phyloP scores from a whole-genome alignment of 257 asterid genomes.

The Leptodermis oblonga region DNA sequence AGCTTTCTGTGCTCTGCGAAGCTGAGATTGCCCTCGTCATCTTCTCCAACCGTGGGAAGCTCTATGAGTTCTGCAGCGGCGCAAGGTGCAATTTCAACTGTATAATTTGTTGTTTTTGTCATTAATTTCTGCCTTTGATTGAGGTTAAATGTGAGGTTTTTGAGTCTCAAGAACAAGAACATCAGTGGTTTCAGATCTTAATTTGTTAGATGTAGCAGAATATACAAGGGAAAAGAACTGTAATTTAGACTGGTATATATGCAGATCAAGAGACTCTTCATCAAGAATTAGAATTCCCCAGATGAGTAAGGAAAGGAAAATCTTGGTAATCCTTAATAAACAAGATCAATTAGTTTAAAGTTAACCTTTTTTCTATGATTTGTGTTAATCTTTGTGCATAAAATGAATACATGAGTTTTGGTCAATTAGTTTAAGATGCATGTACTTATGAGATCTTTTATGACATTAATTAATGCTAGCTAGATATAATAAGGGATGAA shows the following conservation, averaged over 20 bases:
- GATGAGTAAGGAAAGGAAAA: too few species aligned
- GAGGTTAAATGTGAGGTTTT: background rate
- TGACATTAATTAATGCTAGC: too few species aligned
- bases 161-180: background rate
- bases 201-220: background rate
- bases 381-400: background rate
- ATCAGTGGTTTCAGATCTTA: background rate
- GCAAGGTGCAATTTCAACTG: conserved; percentile 32
- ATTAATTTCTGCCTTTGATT: background rate
- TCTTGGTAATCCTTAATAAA: background rate
- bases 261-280: background rate
- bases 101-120: background rate
- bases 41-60: conserved; percentile 67
- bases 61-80: conserved; percentile 61
- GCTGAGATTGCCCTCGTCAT: conserved; percentile 70
- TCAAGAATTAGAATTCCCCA: background rate
- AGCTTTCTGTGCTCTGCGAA: conserved; percentile 59
- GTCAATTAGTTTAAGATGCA: too few species aligned
- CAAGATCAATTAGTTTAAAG: background rate
- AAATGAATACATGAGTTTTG: too few species aligned
- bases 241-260: background rate
- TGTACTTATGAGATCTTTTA: too few species aligned
- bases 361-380: background rate
- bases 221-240: background rate
- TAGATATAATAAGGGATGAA: too few species aligned